Base-by-base conservation (phyloP, 805 yeast genomes). In the Cyberlindnera lachancei region DNA sequence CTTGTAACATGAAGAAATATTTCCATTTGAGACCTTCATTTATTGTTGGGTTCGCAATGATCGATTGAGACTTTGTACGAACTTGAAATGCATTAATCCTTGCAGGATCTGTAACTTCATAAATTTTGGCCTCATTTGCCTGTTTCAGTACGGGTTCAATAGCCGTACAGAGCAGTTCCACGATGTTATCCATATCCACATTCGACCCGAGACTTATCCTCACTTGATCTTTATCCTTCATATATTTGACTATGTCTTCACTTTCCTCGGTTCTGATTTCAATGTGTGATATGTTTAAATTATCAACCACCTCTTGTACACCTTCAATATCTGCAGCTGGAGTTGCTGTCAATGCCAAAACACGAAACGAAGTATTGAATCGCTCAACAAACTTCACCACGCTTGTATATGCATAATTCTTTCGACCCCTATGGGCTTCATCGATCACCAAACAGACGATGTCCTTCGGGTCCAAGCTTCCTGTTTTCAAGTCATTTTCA, bases 391-490 rank as follows among this genome's bases (percentile, higher is more conserved):
- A 77, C 40, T 73, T 64, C 3, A 83, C 84, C n/a, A 90, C 88
- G 35, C 82, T 80, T 29, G 79, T 79, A 49, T 90, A 90, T 1
- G 97, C 82, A 52, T 87, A 88, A 34, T 84, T 80, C 1, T 96
- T 96, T 31, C 79, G 79, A 0, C 96, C 87, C 30, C 95, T 64
- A 55, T 92, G 99, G 0, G 98, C 97, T 60, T 92, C 99, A 58
- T 92, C 99, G 16, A 92, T 68, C 3, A 92, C 90, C 27, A 94
- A 46, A 33, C 92, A 72, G 0, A 75, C 80, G 11, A 92, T 64
- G 16, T 70, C 68, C 42, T 74, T 79, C 0, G 97, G 95, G 48
- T 85, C 75, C 16, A 90, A 58, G 2, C 73, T 60, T 0, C 96
- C 96, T 23, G 74, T 61, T 25, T 71, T 66, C 40, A 92, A 63